Evolutionary conservation across 371 early-diverging fungal genomes (phyloP).

Genomic region (Actinomucor elegans): DNA sequence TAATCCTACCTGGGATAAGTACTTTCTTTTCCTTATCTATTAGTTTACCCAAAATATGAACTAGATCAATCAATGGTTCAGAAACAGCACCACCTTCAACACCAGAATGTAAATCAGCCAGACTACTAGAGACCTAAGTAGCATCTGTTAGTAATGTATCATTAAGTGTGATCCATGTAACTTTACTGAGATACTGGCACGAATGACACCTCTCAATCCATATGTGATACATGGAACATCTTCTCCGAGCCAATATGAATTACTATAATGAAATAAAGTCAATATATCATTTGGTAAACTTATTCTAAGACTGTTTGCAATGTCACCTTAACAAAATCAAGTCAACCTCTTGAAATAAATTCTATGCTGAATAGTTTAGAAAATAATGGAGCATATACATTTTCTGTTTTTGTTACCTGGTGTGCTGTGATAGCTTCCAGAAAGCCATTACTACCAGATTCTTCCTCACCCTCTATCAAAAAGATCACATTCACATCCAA

Average conservation of each 20-base stretch:
- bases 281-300: not conserved
- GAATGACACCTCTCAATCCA: slow-evolving; percentile 76
- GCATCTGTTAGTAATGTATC: not conserved
- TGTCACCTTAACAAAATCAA: slow-evolving; percentile 68
- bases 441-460: slow-evolving; percentile 75
- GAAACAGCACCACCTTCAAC: slow-evolving; percentile 85
- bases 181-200: slow-evolving; percentile 40
- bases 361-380: too few relatives aligned
- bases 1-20: slow-evolving; percentile 64
- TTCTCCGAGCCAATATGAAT: slow-evolving; percentile 73
- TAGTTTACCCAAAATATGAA: slow-evolving; percentile 65
- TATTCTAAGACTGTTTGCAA: too few relatives aligned
- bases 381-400: too few relatives aligned
- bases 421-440: slow-evolving; percentile 59
- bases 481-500: slow-evolving; percentile 73
- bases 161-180: not conserved
- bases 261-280: slow-evolving; percentile 29
- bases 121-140: slow-evolving; percentile 29
- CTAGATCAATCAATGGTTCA: slow-evolving; percentile 76
- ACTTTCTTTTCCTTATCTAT: slow-evolving; percentile 62
- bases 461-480: slow-evolving; percentile 85
- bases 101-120: slow-evolving; percentile 79
- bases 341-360: slow-evolving; percentile 64
- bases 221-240: slow-evolving; percentile 69
- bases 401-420: slow-evolving; percentile 24